Evolutionary conservation across 345 rosid species (phyloP).

Genomic region (Bruguiera sexangula): DNA sequence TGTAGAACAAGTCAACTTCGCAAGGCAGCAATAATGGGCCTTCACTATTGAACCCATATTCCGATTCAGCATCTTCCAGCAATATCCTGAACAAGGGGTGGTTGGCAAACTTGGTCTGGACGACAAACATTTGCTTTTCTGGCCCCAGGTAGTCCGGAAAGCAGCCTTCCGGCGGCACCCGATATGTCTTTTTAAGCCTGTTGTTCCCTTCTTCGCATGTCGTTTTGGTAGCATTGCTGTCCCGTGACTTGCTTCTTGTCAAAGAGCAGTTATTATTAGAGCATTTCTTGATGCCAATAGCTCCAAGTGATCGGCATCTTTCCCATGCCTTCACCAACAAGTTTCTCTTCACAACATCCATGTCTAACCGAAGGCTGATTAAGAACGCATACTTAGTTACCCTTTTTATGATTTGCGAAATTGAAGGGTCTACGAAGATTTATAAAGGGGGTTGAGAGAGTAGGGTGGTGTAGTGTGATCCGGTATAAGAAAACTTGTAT

Average conservation of each 20-base stretch:
- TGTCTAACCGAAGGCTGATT: no score
- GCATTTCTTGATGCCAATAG: neutral
- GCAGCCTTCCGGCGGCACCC: slow-evolving; percentile 51
- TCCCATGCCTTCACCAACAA: slow-evolving; percentile 21
- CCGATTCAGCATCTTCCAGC: slow-evolving; percentile 74
- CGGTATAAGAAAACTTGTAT: no score
- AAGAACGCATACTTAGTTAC: no score
- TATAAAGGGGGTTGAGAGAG: no score
- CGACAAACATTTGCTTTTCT: slow-evolving; percentile 44
- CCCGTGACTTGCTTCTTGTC: slow-evolving; percentile 22
- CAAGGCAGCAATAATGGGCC: slow-evolving; percentile 82
- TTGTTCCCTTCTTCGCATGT: neutral
- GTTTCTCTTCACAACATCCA: no score
- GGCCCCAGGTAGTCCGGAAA: slow-evolving; percentile 78
- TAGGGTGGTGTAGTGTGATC: no score
- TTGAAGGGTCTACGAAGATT: no score
- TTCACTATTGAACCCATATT: slow-evolving; percentile 52
- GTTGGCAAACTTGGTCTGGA: slow-evolving; percentile 48
- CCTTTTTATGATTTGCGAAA: no score
- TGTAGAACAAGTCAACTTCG: slow-evolving; percentile 56
- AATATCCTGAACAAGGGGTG: slow-evolving; percentile 68
- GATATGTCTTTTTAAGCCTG: slow-evolving; percentile 15
- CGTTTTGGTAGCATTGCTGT: neutral
- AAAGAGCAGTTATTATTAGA: neutral
- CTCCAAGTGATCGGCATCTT: slow-evolving; percentile 7